phyloP scores from a whole-genome alignment of 2,329 filamentous ascomycete species.

The Trichothecium roseum region DNA sequence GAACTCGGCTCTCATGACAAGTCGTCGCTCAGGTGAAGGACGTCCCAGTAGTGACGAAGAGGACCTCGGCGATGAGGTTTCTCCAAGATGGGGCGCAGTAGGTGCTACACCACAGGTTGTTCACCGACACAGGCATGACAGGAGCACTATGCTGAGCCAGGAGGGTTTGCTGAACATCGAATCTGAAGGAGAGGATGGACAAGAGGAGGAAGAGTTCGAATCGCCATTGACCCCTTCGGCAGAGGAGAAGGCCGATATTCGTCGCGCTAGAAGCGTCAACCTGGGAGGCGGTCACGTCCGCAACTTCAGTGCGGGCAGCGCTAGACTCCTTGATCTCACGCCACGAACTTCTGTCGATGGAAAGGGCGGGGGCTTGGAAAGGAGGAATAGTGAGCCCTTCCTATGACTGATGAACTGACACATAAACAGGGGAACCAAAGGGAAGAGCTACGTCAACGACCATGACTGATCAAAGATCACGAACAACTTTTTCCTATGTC shows the following conservation, averaged over 20 bases:
- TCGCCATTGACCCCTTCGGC: constrained; percentile 16
- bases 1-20: constrained; percentile 14
- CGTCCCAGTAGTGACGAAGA: constrained; percentile 50
- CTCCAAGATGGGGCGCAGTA: constrained; percentile 43
- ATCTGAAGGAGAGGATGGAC: constrained; percentile 20
- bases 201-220: constrained; percentile 19
- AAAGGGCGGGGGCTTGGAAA: constrained; percentile 24
- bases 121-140: constrained; percentile 36
- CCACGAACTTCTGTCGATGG: constrained; percentile 43
- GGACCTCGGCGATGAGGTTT: constrained; percentile 29
- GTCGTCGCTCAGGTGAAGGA: constrained; percentile 38
- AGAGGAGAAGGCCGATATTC: constrained; percentile 29
- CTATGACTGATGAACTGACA: constrained; percentile 2
- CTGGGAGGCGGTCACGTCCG: constrained; percentile 53
- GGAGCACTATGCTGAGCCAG: constrained; percentile 38
- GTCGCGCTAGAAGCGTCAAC: constrained; percentile 63
- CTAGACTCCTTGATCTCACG: constrained; percentile 60
- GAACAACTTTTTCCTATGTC: constrained; percentile 6
- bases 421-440: not conserved
- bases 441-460: constrained; percentile 4
- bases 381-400: constrained; percentile 9
- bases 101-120: constrained; percentile 44
- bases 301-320: constrained; percentile 69
- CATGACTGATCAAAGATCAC: constrained; percentile 2
- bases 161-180: constrained; percentile 38